These are phyloP conservation scores for Solanum appendiculatum DNA, from an alignment of 257 asterid species.

Conservation along the genomic window DNA sequence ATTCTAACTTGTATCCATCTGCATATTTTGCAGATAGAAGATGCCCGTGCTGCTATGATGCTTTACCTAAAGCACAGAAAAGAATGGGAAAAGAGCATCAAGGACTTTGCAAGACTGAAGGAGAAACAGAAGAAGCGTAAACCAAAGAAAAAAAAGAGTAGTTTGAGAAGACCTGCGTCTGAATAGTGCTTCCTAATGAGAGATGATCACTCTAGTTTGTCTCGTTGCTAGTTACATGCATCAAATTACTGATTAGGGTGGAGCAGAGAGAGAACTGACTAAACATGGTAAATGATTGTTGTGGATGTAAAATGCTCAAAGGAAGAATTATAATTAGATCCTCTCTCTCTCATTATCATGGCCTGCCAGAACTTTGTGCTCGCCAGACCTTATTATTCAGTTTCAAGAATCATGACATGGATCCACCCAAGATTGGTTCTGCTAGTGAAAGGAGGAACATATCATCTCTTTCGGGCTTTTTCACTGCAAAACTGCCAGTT, in stretches of 20 bases:
- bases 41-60: slow-evolving; percentile 88
- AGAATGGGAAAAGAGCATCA: slow-evolving; percentile 67
- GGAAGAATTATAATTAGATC: background rate
- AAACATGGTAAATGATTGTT: background rate
- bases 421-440: background rate
- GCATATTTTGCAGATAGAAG: slow-evolving; percentile 51
- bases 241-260: background rate
- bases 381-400: background rate
- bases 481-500: background rate
- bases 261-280: background rate
- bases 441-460: background rate
- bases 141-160: slow-evolving; percentile 26
- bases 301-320: background rate
- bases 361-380: background rate
- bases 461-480: background rate
- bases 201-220: background rate
- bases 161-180: slow-evolving; percentile 5
- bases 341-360: background rate
- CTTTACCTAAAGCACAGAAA: slow-evolving; percentile 55
- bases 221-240: background rate
- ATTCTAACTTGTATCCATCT: background rate
- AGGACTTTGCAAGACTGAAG: slow-evolving; percentile 50
- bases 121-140: slow-evolving; percentile 52
- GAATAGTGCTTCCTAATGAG: background rate
- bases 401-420: background rate